Base-by-base conservation (phyloP, 371 early-diverging fungal genomes). In the Blastocladiella emersonii region DNA sequence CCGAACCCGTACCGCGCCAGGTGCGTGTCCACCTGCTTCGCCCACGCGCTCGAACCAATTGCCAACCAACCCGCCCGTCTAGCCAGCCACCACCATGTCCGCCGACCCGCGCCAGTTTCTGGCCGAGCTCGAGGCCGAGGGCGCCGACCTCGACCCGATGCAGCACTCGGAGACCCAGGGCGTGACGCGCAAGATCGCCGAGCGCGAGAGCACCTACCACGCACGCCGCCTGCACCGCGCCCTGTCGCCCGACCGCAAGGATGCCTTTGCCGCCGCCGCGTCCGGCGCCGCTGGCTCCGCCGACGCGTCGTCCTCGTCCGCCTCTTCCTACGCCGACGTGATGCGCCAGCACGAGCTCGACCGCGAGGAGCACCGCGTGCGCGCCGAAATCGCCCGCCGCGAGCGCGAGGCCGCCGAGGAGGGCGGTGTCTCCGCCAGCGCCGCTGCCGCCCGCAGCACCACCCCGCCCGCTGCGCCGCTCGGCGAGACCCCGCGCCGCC, bases 201-300 rank as follows among this genome's bases (percentile, higher is more conserved):
- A 92, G 55, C 74, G 95, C 57, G 89, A 94, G 69, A 82, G 80
- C 71, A 92, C 93, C 61, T 94, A 97, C 66, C 86, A 88, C 55
- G 81, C 81, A 61, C 83, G 90, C 37, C 74, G 93, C 41, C 81
- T 83, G 63, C 82, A 81, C 56, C 81, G 98, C 13, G 78, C 78
- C 63, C 79, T 97, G 32, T 93, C 95, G 17, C 93, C 94, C 3
- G 87, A 86, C 60, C 79, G 94, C 21, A 78, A 72, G 39, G 95
- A 97, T 70, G 87, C 92, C 0, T 93, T 95, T 69, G 66, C 80
- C n/a, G 65, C 60, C 27, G 75, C 64, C 1, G 76, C 76, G 27
- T 41, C 64, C 39, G 65, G 62, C 30, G n/a, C n/a, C n/a, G n/a
- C n/a, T n/a, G 66, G 51, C 48, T 61, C 70, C 34, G 65, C 76